Evolutionary conservation across 176 grass and related monocot genomes (phyloP).

Genomic region (Musa beccarii): DNA sequence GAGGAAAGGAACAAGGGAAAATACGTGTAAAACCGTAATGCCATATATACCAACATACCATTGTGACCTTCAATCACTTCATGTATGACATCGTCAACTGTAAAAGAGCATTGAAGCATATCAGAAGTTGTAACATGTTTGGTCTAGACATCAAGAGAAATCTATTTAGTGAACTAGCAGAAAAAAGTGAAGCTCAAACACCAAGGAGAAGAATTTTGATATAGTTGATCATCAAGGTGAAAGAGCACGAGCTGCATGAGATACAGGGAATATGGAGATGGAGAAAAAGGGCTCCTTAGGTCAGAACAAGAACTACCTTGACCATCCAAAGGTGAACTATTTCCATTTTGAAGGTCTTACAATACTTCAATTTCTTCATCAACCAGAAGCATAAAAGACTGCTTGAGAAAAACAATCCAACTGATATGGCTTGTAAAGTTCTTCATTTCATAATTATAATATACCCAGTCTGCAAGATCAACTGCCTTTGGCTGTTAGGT

Average conservation of each 20-base stretch:
- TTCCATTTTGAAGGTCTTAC: background rate
- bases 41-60: constrained; percentile 73
- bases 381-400: background rate
- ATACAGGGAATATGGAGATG: background rate
- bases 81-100: constrained; percentile 93
- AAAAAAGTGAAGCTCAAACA: background rate
- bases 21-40: constrained; percentile 14
- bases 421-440: too few relatives aligned
- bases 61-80: constrained; percentile 87
- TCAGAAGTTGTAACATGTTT: background rate
- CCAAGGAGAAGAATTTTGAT: background rate
- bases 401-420: too few relatives aligned
- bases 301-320: background rate
- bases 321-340: background rate
- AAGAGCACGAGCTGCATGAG: background rate
- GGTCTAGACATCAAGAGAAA: background rate
- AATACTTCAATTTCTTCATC: background rate
- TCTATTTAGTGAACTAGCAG: background rate
- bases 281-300: background rate
- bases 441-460: too few relatives aligned
- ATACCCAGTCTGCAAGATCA: too few relatives aligned
- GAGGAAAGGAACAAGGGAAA: background rate
- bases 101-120: constrained; percentile 20
- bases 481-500: too few relatives aligned
- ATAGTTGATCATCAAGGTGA: background rate